A percentile compares a stretch with the other conserved stretches of the same genome.
Conservation (phyloP, 2,329 filamentous ascomycete species). For the Apiospora pterosperma region DNA sequence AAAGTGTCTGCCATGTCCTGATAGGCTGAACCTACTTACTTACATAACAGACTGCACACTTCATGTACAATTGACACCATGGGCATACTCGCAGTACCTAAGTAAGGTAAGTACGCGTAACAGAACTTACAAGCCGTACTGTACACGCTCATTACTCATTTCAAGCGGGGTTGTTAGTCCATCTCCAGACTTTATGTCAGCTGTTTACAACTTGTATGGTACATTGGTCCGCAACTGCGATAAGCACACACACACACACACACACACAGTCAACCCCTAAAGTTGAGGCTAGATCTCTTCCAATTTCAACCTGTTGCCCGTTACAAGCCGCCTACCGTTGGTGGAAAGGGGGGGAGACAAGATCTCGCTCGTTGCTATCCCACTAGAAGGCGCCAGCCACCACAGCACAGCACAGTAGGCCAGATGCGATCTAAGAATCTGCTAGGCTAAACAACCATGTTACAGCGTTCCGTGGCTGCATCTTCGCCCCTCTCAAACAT, state of each 20-base stretch:
- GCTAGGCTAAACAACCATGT: neutral
- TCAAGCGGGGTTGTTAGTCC: neutral
- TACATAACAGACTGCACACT: no score
- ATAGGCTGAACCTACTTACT: no score
- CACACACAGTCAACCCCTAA: neutral
- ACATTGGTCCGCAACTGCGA: no score
- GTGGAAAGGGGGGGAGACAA: neutral
- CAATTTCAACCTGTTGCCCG: neutral
- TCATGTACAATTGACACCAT: no score
- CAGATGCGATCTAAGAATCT: neutral
- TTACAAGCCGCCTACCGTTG: neutral
- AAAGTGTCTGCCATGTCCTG: no score
- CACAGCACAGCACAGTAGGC: no score
- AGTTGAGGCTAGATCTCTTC: neutral
- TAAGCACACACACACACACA: neutral
- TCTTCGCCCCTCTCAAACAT: neutral
- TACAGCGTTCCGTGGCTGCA: neutral
- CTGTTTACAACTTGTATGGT: no score
- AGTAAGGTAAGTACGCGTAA: no score
- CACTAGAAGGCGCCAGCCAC: no score
- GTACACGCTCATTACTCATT: neutral
- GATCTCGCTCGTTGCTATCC: no score
- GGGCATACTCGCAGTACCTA: no score
- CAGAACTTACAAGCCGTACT: conserved; percentile 1
- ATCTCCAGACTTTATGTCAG: neutral